Evolutionary conservation across 2,329 filamentous ascomycete species (phyloP).

Genomic region (Juglanconis oblonga): DNA sequence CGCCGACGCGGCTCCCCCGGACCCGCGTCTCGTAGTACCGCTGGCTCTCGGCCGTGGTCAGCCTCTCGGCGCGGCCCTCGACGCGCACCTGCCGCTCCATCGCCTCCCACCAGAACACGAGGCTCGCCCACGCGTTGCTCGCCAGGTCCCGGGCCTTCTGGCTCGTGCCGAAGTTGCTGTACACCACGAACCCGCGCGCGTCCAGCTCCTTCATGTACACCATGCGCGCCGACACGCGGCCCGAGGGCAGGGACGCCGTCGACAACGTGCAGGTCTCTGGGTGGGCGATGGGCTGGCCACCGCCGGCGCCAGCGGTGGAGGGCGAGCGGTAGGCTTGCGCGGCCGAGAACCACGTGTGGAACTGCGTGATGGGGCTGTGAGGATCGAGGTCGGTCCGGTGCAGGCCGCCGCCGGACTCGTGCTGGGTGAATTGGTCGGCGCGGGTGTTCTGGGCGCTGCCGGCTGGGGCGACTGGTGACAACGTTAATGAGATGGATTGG

Average conservation of each 20-base stretch:
- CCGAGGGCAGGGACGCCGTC: conserved; percentile 79
- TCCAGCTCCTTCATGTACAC: conserved; percentile 98
- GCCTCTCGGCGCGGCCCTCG: conserved; percentile 70
- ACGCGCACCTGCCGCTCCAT: conserved; percentile 88
- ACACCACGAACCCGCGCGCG: conserved; percentile 77
- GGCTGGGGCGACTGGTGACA: conserved; percentile 58
- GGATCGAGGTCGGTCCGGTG: conserved; percentile 57
- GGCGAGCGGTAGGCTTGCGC: conserved; percentile 47
- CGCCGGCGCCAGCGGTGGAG: conserved; percentile 3
- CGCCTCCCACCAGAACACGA: conserved; percentile 89
- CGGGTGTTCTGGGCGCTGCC: conserved; percentile 55
- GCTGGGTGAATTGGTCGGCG: conserved; percentile 72
- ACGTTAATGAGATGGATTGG: conserved; percentile 1
- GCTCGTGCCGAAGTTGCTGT: conserved; percentile 86
- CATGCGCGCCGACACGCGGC: conserved; percentile 77
- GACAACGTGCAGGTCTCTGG: conserved; percentile 88
- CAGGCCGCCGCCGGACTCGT: conserved; percentile 50
- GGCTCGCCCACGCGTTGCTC: conserved; percentile 71
- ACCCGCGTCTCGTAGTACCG: conserved; percentile 66
- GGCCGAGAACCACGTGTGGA: conserved; percentile 82
- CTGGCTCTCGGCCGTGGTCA: conserved; percentile 70
- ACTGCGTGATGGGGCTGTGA: conserved; percentile 72
- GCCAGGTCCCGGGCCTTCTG: conserved; percentile 65
- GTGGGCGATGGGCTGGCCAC: conserved; percentile 54
- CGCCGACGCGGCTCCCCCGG: conserved; percentile 79